Conservation (phyloP, 1,284 basidiomycete species). For the Rhodofomes roseus region DNA sequence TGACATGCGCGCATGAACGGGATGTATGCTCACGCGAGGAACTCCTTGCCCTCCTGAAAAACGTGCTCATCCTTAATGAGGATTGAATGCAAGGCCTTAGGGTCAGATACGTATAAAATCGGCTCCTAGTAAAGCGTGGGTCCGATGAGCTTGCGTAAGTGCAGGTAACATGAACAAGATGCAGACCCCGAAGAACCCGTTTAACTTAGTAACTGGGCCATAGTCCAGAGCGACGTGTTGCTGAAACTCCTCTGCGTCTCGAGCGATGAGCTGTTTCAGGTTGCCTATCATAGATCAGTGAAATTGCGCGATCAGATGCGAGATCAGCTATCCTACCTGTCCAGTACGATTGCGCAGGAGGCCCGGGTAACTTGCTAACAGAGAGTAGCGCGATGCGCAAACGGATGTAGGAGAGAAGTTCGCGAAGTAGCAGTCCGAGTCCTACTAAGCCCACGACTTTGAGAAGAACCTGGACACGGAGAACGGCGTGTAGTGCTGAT, state of each 20-base stretch:
- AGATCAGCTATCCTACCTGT: background rate
- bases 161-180: background rate
- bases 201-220: slow-evolving; percentile 16
- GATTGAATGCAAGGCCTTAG: slow-evolving; percentile 6
- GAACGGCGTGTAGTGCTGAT: no score
- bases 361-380: background rate
- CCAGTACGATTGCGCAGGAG: background rate
- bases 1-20: no score
- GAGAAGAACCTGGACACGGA: no score
- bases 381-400: background rate
- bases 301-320: background rate
- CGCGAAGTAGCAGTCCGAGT: background rate
- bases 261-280: background rate
- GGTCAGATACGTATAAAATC: slow-evolving; percentile 5
- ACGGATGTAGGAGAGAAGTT: background rate
- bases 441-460: no score
- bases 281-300: background rate
- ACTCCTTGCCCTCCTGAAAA: background rate
- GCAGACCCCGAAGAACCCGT: slow-evolving; percentile 18
- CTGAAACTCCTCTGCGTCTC: slow-evolving; percentile 9
- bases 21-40: background rate
- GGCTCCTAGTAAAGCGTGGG: background rate
- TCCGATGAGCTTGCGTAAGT: background rate
- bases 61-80: slow-evolving; percentile 6
- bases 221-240: slow-evolving; percentile 14